Evolutionary conservation across 2,329 filamentous ascomycete species (phyloP), one percentile per base, ranked within the genome.

Genomic region (Neofusicoccum parvum): DNA sequence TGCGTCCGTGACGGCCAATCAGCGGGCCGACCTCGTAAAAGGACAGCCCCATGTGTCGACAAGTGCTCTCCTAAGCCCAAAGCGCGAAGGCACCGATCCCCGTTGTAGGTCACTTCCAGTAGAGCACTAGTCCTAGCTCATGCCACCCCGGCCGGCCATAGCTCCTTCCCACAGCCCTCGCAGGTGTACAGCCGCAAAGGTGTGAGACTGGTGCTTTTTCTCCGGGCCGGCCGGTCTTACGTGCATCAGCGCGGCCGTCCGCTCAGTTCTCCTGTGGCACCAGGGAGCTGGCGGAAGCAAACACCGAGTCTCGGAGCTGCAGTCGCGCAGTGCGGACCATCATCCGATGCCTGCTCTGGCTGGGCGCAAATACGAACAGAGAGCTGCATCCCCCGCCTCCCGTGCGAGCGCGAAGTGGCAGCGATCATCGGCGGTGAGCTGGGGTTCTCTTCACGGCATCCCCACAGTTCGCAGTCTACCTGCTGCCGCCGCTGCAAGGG

Each of bases 341-440:
- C 56, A 60, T 48, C 56, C 56, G 56, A 60, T 48, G 34, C 15
- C 23, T 48, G 27, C 32, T 46, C 41, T 60, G 11, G 36, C 53
- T 23, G 14, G 34, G 39, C 11, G 53, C 15, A 59, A 60, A 60
- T 60, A 60, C 56, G 56, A 60, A 41, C 41, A 45, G 23, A 37
- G 20, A 36, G 43, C 56, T 34, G 41, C 56, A 20, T 46, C 56
- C 56, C 56, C 56, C 56, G 56, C 56, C 56, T 60, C 54, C 32
- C 20, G 54, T 39, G 45, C 41, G 50, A 14, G n/a, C 50, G 43
- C 37, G 27, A 9, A 11, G n/a, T 11, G 56, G 41, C n/a, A 60
- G 56, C 56, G 56, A 60, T 60, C 39, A 48, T 46, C 56, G 56
- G 56, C 56, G 56, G 56, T 60, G 56, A 60, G 56, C 56, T 23